Conservation (phyloP, 2,329 filamentous ascomycete species). For the Apiospora phragmitis region DNA sequence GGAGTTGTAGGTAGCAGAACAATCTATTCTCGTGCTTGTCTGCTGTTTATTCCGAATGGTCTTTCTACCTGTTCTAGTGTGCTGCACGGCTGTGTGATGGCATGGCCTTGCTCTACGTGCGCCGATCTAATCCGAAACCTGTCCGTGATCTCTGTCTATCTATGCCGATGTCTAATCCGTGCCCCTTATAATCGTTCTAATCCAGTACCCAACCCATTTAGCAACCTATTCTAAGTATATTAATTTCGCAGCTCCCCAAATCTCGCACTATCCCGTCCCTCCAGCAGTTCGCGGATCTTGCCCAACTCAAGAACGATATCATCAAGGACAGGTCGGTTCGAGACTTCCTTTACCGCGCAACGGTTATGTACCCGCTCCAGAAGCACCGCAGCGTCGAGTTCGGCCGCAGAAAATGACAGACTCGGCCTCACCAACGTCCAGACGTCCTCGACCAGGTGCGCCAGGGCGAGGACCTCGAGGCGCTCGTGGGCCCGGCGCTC, state of each 20-base stretch:
- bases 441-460: conserved; percentile 46
- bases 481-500: conserved; percentile 34
- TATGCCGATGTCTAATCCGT: neutral
- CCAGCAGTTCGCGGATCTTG: neutral
- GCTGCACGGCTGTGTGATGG: neutral
- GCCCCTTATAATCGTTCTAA: neutral
- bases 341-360: neutral
- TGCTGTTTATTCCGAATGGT: neutral
- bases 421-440: conserved; percentile 33
- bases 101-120: too few relatives aligned
- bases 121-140: neutral
- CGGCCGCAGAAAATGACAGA: neutral
- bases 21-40: neutral
- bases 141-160: neutral
- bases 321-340: neutral
- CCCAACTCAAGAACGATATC: neutral
- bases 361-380: conserved; percentile 5
- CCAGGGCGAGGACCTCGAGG: conserved; percentile 49
- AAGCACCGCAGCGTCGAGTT: neutral
- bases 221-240: neutral
- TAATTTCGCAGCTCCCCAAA: neutral
- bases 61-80: neutral
- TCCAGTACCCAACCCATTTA: neutral
- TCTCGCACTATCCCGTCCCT: neutral
- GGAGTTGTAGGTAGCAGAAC: neutral